Percentiles rank a stretch among this genome's conserved stretches.
Evolutionary conservation across 306 rosid species (phyloP).

Genomic region (Pueraria montana): DNA sequence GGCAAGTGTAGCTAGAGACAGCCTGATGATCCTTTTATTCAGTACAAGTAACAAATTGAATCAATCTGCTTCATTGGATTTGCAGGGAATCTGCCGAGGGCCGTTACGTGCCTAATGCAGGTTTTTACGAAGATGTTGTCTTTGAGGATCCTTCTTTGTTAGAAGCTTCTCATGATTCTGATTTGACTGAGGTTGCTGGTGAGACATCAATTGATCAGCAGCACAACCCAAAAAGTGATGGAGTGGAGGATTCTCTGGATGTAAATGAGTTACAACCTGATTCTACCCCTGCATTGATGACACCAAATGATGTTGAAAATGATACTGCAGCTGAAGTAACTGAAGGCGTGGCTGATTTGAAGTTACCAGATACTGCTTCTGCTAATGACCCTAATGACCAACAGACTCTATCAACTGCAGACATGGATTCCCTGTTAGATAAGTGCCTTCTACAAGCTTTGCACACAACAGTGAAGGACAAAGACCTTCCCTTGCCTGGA

Average conservation of each 20-base stretch:
- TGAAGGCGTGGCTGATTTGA: slow-evolving; percentile 62
- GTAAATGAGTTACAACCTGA: slow-evolving; percentile 52
- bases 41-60: not conserved
- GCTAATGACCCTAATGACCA: slow-evolving; percentile 61
- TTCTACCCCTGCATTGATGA: slow-evolving; percentile 39
- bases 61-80: slow-evolving; percentile 44
- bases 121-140: slow-evolving; percentile 87
- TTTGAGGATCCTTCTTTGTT: slow-evolving; percentile 80
- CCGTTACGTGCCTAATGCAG: slow-evolving; percentile 85
- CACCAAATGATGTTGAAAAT: slow-evolving; percentile 44
- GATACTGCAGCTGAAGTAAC: slow-evolving; percentile 55
- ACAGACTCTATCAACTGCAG: slow-evolving; percentile 70
- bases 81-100: slow-evolving; percentile 87
- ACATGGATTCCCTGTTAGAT: slow-evolving; percentile 82
- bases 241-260: slow-evolving; percentile 53
- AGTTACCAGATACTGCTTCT: slow-evolving; percentile 62
- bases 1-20: slow-evolving; percentile 65
- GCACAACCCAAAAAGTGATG: slow-evolving; percentile 41
- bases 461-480: slow-evolving; percentile 87
- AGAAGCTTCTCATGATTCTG: slow-evolving; percentile 52
- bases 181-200: slow-evolving; percentile 48
- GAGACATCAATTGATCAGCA: slow-evolving; percentile 59
- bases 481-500: slow-evolving; percentile 95
- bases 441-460: slow-evolving; percentile 93
- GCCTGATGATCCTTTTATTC: slow-evolving; percentile 30